Base-by-base conservation (phyloP, 345 rosid genomes). In the Schrenkiella parvula region DNA sequence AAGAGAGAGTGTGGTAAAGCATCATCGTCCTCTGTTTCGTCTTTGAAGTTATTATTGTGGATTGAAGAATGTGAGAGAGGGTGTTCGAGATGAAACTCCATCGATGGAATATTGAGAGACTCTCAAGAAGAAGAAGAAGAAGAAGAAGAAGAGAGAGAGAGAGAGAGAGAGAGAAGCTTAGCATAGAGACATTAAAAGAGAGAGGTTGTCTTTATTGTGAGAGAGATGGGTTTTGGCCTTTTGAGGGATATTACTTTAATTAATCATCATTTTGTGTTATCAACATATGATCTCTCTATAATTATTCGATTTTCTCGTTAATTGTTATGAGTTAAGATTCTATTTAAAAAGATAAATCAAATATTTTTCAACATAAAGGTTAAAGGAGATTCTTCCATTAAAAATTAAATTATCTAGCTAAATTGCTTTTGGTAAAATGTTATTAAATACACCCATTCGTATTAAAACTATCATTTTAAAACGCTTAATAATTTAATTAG, bases 51-150 rank as follows among this genome's bases (percentile, higher is more conserved):
- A 32, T n/a, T n/a, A n/a, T 37, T 25, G 31, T 58, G 57, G 34
- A 50, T 60, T 69, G 72, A 52, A 74, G 74, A 64, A 26, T 35
- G 75, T 78, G 35, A 71, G 15, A 89, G 78, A 15, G 98, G 98
- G 78, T 85, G 79, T 80, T 88, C 92, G 14, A 92, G 96, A 73
- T 84, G 83, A 73, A 84, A 86, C 71, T 85, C 96, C 97, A 89
- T 91, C 23, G 80, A 68, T 56, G 32, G 56, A 23, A 32, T 23
- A 8, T 0, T 47, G 67, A 43, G 17, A 51, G 66, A n/a, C 75
- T 75, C 70, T 75, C 35, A 6, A 54, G 50, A 64, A 35, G 7
- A 23, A 38, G 38, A 70, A n/a, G 65, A 37, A 19, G 47, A 37
- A 15, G 46, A 42, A 25, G 57, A 37, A 14, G 26, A 8, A 31